Evolutionary conservation across 345 rosid genomes (phyloP), one percentile per base, ranked within the genome.

Genomic region (Excoecaria agallocha): DNA sequence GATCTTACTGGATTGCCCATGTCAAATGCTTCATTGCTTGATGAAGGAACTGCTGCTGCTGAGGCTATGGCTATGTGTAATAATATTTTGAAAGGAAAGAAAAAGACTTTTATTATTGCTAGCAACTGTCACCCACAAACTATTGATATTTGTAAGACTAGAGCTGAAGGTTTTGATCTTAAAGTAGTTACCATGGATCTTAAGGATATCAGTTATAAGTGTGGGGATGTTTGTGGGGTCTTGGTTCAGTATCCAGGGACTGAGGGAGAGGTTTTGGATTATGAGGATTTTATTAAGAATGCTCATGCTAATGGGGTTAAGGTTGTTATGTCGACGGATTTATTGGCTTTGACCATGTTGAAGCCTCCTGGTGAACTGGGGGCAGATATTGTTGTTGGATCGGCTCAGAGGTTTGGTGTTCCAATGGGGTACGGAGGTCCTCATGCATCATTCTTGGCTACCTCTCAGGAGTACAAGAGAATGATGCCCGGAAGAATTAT

Each of bases 1-100:
- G 98, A 93, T 83, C 96, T 95, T 57, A 93, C 98, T 0, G 98
- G 96, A 3, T 82, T 95, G 69, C 97, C 99, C 13, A 91, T 95
- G 97, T 89, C 98, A 0, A 93, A 95, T 66, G 99, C 99, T 1
- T 93, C 99, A 0, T 76, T 95, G 80, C 92, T 91, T 1, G 99
- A 95, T 59, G 99, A 95, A 86, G 99, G 97, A 8, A 91, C 99
- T 0, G 98, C 98, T 0, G 98, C 98, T 11, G 99, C 99, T 1
- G 99, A 95, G 86, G 99, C 99, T 7, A 93, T 93, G 99, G 93
- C 99, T 1, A 93, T 91, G 99, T 95, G 99, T 81, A 95, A 95
- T 82, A 89, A 90, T 64, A 93, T 95, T 24, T 85, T 58, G 12
- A 95, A 91, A 84, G 92, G 94, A 66, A 95, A 93, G 87, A 95